These are phyloP conservation scores for Tolypocladium tropicale DNA, from an alignment of 2,329 filamentous ascomycete species.

Conservation along the genomic window DNA sequence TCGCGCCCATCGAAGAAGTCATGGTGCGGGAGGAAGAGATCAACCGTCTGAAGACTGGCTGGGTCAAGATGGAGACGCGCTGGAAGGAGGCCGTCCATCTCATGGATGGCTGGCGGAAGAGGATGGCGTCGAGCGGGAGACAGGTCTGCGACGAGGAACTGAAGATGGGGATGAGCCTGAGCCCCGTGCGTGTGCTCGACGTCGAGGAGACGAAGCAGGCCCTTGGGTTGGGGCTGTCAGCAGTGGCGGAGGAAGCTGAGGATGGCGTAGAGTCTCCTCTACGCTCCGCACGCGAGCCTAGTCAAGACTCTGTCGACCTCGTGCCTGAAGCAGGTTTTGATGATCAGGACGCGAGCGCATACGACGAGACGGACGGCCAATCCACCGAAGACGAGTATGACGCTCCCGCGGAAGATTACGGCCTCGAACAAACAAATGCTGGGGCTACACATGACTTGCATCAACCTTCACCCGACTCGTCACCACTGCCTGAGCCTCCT, in stretches of 20 bases:
- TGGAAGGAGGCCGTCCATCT: slow-evolving; percentile 85
- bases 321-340: slow-evolving; percentile 14
- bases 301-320: slow-evolving; percentile 7
- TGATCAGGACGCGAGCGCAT: slow-evolving; percentile 14
- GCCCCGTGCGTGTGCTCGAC: slow-evolving; percentile 45
- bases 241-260: slow-evolving; percentile 37
- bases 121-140: slow-evolving; percentile 62
- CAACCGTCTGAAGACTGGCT: slow-evolving; percentile 66
- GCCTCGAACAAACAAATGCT: slow-evolving; percentile 32
- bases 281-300: slow-evolving; percentile 17
- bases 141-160: slow-evolving; percentile 60
- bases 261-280: slow-evolving; percentile 13
- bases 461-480: slow-evolving; percentile 24
- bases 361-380: neutral
- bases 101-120: slow-evolving; percentile 85
- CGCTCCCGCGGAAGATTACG: slow-evolving; percentile 30
- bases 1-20: slow-evolving; percentile 91
- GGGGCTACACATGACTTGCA: slow-evolving; percentile 12
- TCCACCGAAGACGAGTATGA: slow-evolving; percentile 35
- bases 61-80: slow-evolving; percentile 85
- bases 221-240: slow-evolving; percentile 28
- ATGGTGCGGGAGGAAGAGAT: slow-evolving; percentile 91
- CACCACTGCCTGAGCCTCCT: slow-evolving; percentile 35
- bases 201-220: slow-evolving; percentile 34
- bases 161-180: slow-evolving; percentile 56